Conservation (phyloP, 2,329 filamentous ascomycete species). For the Beauveria australis region DNA sequence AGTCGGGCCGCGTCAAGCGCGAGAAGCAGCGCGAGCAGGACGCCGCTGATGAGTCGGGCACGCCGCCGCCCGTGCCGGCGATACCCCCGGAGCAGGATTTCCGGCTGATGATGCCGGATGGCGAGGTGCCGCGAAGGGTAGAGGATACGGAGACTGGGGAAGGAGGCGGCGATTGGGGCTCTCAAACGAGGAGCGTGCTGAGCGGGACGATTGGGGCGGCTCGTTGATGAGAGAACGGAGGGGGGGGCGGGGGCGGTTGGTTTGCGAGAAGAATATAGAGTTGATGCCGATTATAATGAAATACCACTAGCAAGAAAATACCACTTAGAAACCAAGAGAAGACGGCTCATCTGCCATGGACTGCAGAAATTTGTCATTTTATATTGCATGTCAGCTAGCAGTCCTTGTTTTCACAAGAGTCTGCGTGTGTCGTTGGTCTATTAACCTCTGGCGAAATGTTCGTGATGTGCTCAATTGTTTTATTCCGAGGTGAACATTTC, state of each 20-base stretch:
- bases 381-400: background rate
- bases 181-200: background rate
- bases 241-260: too few relatives aligned
- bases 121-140: slow-evolving; percentile 36
- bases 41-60: slow-evolving; percentile 20
- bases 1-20: slow-evolving; percentile 45
- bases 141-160: slow-evolving; percentile 17
- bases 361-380: background rate
- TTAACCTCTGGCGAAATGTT: background rate
- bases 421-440: background rate
- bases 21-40: slow-evolving; percentile 30
- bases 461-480: background rate
- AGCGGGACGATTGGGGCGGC: background rate
- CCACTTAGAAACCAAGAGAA: background rate
- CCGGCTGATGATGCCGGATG: slow-evolving; percentile 43
- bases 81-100: slow-evolving; percentile 38
- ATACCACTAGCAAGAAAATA: too few relatives aligned
- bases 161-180: background rate
- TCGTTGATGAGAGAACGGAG: background rate
- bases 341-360: background rate
- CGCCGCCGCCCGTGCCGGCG: slow-evolving; percentile 32
- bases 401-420: background rate
- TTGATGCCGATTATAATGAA: too few relatives aligned
- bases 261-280: too few relatives aligned
- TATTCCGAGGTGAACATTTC: slow-evolving; percentile 36